Evolutionary conservation across 2,329 filamentous ascomycete species (phyloP), one percentile per base, ranked within the genome.

Genomic region (Ascochyta clinopodiicola): DNA sequence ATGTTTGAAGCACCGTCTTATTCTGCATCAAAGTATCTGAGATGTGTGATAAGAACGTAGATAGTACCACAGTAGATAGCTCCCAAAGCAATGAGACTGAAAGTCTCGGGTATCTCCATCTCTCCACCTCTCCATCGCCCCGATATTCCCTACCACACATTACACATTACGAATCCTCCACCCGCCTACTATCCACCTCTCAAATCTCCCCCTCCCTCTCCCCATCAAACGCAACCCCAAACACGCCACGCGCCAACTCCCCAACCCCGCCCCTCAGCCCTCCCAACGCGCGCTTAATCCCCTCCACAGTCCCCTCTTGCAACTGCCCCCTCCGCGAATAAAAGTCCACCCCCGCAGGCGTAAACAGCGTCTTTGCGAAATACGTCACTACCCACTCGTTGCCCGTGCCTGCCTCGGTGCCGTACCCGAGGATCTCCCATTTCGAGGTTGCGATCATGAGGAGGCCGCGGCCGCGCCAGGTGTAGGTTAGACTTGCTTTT

Each of bases 351-450:
- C 92, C 92, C 52, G 91, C 90, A 60, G 89, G 88, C 6, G 91
- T 95, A 65, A 96, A 96, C 39, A 93, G 64, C 22, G 90, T 96
- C 68, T 90, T 88, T 60, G 88, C 87, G 74, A 96, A 96, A 82
- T 88, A 94, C 4, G 90, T 96, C 13, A 96, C 90, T 1, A 85
- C 86, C 90, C 90, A 96, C 31, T 77, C 64, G 64, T 82, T 81
- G 74, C 75, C 76, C 5, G 21, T 64, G 0, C 76, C 79, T 13
- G 76, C 71, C 21, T 78, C 76, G 69, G 88, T 83, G 5, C 91
- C 91, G 81, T 86, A 93, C 3, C 88, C 91, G 17, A 96, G 75
- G 2, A 95, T 78, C 80, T 96, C 90, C 92, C 92, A 96, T 69
- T 91, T 87, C 40, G 85, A 88, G 15, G 81, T 83, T 24, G 90